Evolutionary conservation across 306 rosid genomes (phyloP).

Genomic region (Nissolia schottii): DNA sequence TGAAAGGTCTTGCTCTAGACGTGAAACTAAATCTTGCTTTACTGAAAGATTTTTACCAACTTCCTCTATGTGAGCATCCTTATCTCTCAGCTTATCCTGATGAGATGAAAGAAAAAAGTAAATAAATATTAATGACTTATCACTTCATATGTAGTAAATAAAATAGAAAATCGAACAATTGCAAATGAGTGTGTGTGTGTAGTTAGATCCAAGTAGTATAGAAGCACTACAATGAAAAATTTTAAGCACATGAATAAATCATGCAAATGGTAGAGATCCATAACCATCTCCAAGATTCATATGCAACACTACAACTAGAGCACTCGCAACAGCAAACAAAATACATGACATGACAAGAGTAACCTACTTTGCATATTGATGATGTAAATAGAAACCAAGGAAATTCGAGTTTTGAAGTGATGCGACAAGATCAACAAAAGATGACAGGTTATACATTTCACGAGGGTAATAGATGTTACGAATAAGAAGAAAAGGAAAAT

Average conservation of each 20-base stretch:
- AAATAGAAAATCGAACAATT: neutral
- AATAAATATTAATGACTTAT: neutral
- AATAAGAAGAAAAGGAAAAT: neutral
- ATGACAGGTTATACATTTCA: neutral
- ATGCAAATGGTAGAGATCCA: neutral
- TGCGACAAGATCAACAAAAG: neutral
- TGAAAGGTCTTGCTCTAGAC: slow-evolving; percentile 63
- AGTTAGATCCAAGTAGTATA: too few relatives aligned
- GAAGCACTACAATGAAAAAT: neutral
- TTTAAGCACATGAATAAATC: neutral
- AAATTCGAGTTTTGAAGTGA: neutral
- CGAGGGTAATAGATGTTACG: neutral
- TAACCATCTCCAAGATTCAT: neutral
- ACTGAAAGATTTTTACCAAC: slow-evolving; percentile 45
- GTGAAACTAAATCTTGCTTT: slow-evolving; percentile 48
- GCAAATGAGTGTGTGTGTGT: neutral
- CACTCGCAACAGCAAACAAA: neutral
- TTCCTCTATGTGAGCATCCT: slow-evolving; percentile 60
- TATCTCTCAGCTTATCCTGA: slow-evolving; percentile 69
- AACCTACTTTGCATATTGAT: neutral
- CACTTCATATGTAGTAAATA: neutral
- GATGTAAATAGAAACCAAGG: neutral
- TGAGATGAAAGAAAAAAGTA: neutral
- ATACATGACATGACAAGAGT: neutral
- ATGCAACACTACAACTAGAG: neutral